Conservation (phyloP, 2,329 filamentous ascomycete species). For the Alternaria sp. region DNA sequence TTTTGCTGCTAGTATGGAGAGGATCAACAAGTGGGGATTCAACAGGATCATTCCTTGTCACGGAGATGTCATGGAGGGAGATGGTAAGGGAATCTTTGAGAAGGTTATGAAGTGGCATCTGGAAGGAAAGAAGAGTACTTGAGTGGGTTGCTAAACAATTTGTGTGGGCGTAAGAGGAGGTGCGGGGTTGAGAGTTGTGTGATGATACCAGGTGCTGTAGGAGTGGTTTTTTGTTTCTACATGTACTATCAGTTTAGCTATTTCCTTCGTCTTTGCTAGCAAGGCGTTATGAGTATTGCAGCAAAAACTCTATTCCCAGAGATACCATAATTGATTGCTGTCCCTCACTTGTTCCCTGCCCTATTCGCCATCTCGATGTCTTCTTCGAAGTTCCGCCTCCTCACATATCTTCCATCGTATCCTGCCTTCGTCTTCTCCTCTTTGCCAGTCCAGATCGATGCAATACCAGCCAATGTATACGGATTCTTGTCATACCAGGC, state of each 20-base stretch:
- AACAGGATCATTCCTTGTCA: constrained; percentile 89
- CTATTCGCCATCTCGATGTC: constrained; percentile 4
- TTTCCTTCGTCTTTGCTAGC: neutral
- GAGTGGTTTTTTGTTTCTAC: neutral
- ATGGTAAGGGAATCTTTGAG: constrained; percentile 77
- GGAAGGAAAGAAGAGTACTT: constrained; percentile 40
- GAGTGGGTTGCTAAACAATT: neutral
- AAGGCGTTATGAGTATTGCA: neutral
- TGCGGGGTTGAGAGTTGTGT: neutral
- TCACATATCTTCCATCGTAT: constrained; percentile 6
- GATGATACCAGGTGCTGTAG: constrained; percentile 3
- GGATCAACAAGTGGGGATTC: constrained; percentile 85
- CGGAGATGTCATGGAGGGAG: constrained; percentile 83
- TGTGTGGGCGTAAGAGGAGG: neutral
- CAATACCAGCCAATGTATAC: constrained; percentile 7
- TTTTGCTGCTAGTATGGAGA: constrained; percentile 74
- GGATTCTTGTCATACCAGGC: constrained; percentile 8
- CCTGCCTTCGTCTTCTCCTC: neutral
- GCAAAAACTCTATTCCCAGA: neutral
- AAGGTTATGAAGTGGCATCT: constrained; percentile 88
- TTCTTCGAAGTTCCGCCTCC: constrained; percentile 1
- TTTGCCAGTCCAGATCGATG: constrained; percentile 7
- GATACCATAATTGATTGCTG: neutral
- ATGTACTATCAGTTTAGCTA: neutral
- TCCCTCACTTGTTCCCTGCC: neutral